Evolutionary conservation across 2,329 filamentous ascomycete genomes (phyloP).

Genomic region (Aureobasidium namibiae): DNA sequence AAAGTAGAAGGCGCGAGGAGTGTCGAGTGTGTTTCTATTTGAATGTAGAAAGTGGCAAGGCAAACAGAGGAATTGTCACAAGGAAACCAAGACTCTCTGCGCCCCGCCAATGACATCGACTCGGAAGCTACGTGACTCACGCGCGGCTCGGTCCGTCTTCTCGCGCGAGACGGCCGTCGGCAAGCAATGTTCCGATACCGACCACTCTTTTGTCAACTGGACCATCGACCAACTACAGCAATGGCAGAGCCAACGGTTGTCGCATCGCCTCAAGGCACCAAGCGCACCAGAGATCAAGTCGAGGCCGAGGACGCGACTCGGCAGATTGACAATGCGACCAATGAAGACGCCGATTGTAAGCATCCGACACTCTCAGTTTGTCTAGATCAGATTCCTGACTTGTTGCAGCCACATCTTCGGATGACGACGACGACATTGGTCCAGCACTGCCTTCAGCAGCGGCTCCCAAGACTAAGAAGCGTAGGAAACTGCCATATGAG

Average conservation of each 20-base stretch:
- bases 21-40: background rate
- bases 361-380: background rate
- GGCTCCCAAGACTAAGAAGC: slow-evolving; percentile 72
- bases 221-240: background rate
- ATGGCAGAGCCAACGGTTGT: slow-evolving; percentile 3
- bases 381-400: background rate
- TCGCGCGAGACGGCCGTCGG: background rate
- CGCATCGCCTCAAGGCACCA: slow-evolving; percentile 15
- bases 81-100: background rate
- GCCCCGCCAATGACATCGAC: slow-evolving; percentile 10
- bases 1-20: background rate
- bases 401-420: slow-evolving; percentile 51
- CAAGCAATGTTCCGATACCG: background rate
- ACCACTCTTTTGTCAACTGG: background rate
- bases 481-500: slow-evolving; percentile 83
- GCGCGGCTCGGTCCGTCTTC: background rate
- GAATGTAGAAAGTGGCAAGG: slow-evolving; percentile 5
- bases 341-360: slow-evolving; percentile 11
- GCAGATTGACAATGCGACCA: background rate
- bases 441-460: slow-evolving; percentile 72
- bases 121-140: background rate
- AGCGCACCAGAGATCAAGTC: slow-evolving; percentile 14
- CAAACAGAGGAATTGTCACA: background rate
- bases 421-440: slow-evolving; percentile 62
- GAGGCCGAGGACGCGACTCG: slow-evolving; percentile 11